phyloP scores from a whole-genome alignment of 495 filamentous ascomycete species.

The Hypoxylon lenormandii region DNA sequence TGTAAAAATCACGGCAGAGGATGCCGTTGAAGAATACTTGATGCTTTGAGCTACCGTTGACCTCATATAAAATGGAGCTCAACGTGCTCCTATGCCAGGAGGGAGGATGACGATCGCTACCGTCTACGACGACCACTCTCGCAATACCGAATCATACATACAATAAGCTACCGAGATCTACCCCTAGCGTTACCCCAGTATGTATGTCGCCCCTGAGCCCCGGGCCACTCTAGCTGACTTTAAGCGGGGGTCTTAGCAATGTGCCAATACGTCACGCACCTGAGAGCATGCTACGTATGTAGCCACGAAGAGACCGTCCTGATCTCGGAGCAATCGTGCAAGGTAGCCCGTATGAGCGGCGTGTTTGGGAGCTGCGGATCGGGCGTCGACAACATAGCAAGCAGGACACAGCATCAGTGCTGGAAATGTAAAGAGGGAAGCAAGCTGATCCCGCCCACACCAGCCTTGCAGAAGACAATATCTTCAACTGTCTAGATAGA shows the following conservation, averaged over 20 bases:
- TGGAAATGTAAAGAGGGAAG: constrained; percentile 56
- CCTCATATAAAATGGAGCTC: constrained; percentile 34
- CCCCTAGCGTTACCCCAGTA: constrained; percentile 32
- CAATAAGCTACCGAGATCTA: constrained; percentile 15
- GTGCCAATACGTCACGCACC: constrained; percentile 59
- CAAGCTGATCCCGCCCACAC: constrained; percentile 25
- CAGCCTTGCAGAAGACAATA: background rate
- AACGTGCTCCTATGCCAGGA: constrained; percentile 1
- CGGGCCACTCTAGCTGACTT: constrained; percentile 5
- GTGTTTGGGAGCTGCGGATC: constrained; percentile 56
- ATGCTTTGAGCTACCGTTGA: constrained; percentile 2
- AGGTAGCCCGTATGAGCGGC: constrained; percentile 47
- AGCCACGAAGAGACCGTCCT: constrained; percentile 56
- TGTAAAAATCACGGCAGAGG: constrained; percentile 23
- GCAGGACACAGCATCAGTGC: constrained; percentile 53
- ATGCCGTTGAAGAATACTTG: constrained; percentile 1
- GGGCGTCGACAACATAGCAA: constrained; percentile 48
- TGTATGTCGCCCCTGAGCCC: constrained; percentile 18
- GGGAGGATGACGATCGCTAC: constrained; percentile 31
- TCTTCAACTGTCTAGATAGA: background rate
- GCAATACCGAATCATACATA: background rate
- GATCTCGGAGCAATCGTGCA: constrained; percentile 58
- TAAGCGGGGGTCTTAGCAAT: constrained; percentile 47
- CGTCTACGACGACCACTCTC: constrained; percentile 11
- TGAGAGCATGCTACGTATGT: constrained; percentile 55